A percentile compares a stretch with the other conserved stretches of the same genome.
Conservation (phyloP, 768 basidiomycete genomes). For the Auricularia sp. region DNA sequence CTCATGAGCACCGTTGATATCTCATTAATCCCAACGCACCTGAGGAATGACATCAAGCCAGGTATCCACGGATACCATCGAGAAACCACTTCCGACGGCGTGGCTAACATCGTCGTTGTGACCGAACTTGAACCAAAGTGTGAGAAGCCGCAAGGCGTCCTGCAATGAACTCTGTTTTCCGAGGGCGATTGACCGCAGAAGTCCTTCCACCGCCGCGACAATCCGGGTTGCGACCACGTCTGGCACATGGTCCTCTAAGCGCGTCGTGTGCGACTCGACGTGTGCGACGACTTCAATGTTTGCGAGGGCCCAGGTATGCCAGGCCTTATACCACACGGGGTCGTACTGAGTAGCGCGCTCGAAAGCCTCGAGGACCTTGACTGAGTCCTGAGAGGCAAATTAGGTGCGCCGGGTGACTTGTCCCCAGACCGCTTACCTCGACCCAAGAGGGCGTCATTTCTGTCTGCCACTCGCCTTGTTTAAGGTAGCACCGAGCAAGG, state of each 20-base stretch:
- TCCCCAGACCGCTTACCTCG: slow-evolving; percentile 37
- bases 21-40: slow-evolving; percentile 32
- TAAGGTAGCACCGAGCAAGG: slow-evolving; percentile 94
- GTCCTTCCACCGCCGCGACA: slow-evolving; percentile 88
- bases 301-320: slow-evolving; percentile 97
- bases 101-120: slow-evolving; percentile 80
- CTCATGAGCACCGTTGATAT: not conserved
- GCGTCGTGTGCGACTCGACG: slow-evolving; percentile 57
- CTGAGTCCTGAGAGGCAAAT: slow-evolving; percentile 44
- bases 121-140: slow-evolving; percentile 97
- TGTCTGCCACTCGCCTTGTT: slow-evolving; percentile 90
- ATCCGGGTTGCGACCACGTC: slow-evolving; percentile 69
- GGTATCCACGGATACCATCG: slow-evolving; percentile 86
- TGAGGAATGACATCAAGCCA: slow-evolving; percentile 99
- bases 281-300: slow-evolving; percentile 89
- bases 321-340: slow-evolving; percentile 96
- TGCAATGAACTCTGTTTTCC: slow-evolving; percentile 87
- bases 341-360: slow-evolving; percentile 83
- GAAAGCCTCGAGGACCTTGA: slow-evolving; percentile 78
- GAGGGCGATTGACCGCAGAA: slow-evolving; percentile 90
- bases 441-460: slow-evolving; percentile 73
- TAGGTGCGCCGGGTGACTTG: not conserved
- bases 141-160: slow-evolving; percentile 85
- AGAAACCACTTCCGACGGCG: slow-evolving; percentile 80
- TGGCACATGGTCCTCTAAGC: slow-evolving; percentile 45